Evolutionary conservation across 78 protist species (phyloP).

Genomic region (Dictyostelium intermedium): DNA sequence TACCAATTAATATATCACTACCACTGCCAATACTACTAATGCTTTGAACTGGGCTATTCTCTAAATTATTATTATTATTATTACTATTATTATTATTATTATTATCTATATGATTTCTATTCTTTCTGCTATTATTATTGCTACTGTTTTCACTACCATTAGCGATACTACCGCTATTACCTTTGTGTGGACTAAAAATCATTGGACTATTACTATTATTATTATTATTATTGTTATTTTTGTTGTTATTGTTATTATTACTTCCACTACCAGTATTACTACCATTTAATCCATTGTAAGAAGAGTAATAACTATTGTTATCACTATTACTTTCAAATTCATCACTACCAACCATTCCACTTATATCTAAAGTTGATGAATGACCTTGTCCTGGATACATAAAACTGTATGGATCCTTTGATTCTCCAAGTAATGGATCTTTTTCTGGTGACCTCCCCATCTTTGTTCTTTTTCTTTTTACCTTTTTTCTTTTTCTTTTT

Average conservation of each 20-base stretch:
- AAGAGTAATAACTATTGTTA: not conserved
- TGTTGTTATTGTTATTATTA: not conserved
- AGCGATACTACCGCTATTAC: not conserved
- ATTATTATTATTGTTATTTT: not conserved
- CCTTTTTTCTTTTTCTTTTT: not conserved
- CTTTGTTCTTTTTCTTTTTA: not conserved
- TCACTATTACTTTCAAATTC: not conserved
- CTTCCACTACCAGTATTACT: not conserved
- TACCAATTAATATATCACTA: conserved; percentile 33
- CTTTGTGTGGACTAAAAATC: not conserved
- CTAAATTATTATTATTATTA: not conserved
- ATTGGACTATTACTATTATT: not conserved
- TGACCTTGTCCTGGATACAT: conserved; percentile 67
- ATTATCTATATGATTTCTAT: not conserved
- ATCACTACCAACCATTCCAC: not conserved
- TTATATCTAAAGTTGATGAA: conserved; percentile 15
- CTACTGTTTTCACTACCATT: not conserved
- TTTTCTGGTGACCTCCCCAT: conserved; percentile 69
- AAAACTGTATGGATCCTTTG: conserved; percentile 49
- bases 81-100: not conserved
- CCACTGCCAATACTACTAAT: not conserved
- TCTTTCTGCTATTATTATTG: not conserved
- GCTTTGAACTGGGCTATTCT: not conserved
- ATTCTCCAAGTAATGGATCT: conserved; percentile 40
- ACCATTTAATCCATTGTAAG: not conserved